Base-by-base conservation (phyloP, 1,284 basidiomycete species). In the Rhodofomes roseus region DNA sequence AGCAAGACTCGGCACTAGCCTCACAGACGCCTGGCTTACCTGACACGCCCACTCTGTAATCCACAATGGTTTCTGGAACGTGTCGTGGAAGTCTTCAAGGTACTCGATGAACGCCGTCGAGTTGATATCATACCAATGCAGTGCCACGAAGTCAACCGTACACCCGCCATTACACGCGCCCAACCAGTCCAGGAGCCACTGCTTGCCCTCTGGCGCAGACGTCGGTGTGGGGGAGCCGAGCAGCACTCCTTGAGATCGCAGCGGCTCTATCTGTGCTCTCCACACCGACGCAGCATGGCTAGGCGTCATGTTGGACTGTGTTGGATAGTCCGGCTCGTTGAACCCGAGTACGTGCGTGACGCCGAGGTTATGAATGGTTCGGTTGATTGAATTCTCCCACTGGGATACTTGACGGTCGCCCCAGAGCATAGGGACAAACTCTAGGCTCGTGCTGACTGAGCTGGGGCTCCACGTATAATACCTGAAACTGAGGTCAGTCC, bases 191-290 rank as follows among this genome's bases (percentile, higher is more conserved):
- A 69, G 64, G 25, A 80, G 60, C 79, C 80, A 81, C 40, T 68
- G 65, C 66, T 74, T 75, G 5, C 80, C 79, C 22, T 58, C 59
- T 12, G 74, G 73, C 5, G 73, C 75, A 55, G 71, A 74, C 16
- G 75, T 76, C n/a, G 76, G 75, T 1, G 77, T 76, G 1, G 79
- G 79, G 54, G 74, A 72, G 11, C 77, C 78, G 4, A 81, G 68
- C 29, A 70, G 66, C 37, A 77, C 70, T 4, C 75, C 75, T 52
- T 69, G 68, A 1, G 62, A 58, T 46, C 70, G 70, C 20, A 76
- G 59, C 3, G 75, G 77, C 62, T 75, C 69, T 23, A 77, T 60
- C 60, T 74, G 69, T 41, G 67, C 63, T 56, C 70, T 72, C 73
- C 74, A 76, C 8, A 74, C 61, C 1, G 65, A 60, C 1, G 72